Conservation (phyloP, 202 grass and related monocot species). For the Alloteropsis angusta region DNA sequence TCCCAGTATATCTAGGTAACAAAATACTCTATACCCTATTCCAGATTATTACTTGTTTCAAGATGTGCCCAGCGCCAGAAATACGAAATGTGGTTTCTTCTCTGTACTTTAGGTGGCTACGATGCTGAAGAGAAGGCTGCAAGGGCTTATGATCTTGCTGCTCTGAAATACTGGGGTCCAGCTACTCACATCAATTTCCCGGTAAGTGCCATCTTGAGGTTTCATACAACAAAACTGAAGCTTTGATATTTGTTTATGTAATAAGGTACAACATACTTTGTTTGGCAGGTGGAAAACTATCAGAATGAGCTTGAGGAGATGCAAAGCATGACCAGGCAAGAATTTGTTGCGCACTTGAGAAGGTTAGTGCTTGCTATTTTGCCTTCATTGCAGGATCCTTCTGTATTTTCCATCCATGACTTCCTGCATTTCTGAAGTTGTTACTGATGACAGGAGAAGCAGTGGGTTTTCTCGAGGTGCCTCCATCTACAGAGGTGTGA, state of each 20-base stretch:
- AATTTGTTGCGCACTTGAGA: constrained; percentile 88
- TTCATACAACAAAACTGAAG: neutral
- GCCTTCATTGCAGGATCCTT: neutral
- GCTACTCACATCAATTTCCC: constrained; percentile 71
- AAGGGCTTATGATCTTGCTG: constrained; percentile 88
- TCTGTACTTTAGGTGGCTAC: constrained; percentile 63
- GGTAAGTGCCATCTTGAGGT: constrained; percentile 35
- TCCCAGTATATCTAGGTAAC: constrained; percentile 84
- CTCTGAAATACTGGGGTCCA: constrained; percentile 88
- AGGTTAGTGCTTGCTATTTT: constrained; percentile 33
- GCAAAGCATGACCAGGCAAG: constrained; percentile 88
- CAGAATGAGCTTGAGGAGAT: constrained; percentile 68
- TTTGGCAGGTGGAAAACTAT: constrained; percentile 69
- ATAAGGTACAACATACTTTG: constrained; percentile 5
- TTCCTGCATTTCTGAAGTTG: neutral
- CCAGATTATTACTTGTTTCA: neutral
- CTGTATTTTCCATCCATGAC: neutral
- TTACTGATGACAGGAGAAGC: constrained; percentile 52
- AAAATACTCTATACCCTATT: neutral
- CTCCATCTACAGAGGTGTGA: constrained; percentile 94
- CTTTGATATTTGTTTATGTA: neutral
- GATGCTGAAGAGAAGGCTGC: constrained; percentile 95
- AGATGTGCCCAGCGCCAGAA: neutral
- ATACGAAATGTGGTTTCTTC: neutral
- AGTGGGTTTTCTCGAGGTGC: constrained; percentile 93